Conservation (phyloP, 1,284 basidiomycete genomes). For the Marasmius oreades region DNA sequence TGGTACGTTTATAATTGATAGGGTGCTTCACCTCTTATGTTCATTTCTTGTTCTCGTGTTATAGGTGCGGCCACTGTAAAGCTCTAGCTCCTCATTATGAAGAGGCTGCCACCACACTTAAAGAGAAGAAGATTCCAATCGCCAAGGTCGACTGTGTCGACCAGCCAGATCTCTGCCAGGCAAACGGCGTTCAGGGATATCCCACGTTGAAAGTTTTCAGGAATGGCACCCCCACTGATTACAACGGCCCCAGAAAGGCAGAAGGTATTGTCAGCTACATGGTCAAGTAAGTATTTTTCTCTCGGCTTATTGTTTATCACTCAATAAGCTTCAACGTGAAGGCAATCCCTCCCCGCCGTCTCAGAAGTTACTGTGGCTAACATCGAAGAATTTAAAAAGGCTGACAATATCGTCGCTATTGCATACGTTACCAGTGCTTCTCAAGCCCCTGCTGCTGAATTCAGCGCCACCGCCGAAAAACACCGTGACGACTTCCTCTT, state of each 20-base stretch:
- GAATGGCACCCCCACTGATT: conserved; percentile 76
- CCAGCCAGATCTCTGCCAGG: conserved; percentile 81
- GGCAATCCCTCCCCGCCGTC: conserved; percentile 95
- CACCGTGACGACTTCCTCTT: conserved; percentile 95
- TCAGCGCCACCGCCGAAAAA: conserved; percentile 77
- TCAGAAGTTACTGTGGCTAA: conserved; percentile 74
- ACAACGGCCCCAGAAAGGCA: conserved; percentile 87
- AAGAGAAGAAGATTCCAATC: conserved; percentile 86
- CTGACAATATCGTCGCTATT: conserved; percentile 90
- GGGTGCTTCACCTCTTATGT: neutral
- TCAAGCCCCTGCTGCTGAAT: conserved; percentile 67
- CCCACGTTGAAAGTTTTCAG: conserved; percentile 93
- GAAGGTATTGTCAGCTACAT: conserved; percentile 98
- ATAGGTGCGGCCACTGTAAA: conserved; percentile 89
- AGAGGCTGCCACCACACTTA: conserved; percentile 91
- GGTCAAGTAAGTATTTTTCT: conserved; percentile 72
- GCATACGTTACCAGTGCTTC: conserved; percentile 77
- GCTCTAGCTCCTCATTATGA: conserved; percentile 93
- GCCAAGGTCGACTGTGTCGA: conserved; percentile 97
- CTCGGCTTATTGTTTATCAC: neutral
- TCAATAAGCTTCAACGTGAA: conserved; percentile 28
- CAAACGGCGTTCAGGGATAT: conserved; percentile 87
- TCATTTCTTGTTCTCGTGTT: neutral
- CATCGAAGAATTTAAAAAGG: conserved; percentile 82
- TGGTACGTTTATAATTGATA: conserved; percentile 1